phyloP scores from a whole-genome alignment of 305 asterid species.

The Fraxinus albicans region DNA sequence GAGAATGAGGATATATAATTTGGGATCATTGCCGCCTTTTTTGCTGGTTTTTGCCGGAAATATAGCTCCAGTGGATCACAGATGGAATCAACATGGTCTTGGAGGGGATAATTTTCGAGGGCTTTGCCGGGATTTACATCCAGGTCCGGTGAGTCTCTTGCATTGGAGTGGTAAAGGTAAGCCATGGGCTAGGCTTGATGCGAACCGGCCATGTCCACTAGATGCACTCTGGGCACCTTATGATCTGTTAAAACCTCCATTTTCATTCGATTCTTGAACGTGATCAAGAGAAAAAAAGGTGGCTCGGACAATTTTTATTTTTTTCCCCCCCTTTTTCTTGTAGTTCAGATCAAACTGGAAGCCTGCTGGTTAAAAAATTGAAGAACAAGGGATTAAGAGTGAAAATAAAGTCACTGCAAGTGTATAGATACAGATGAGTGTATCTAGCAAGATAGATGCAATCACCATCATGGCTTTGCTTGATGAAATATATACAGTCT shows the following conservation, averaged over 20 bases:
- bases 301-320: neutral
- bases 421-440: neutral
- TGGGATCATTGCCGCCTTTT: neutral
- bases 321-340: neutral
- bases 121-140: neutral
- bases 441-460: neutral
- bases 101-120: neutral
- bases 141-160: neutral
- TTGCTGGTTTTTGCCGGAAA: neutral
- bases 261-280: neutral
- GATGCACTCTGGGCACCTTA: neutral
- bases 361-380: neutral
- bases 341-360: neutral
- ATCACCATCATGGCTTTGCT: neutral
- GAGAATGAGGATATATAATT: neutral
- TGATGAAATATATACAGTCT: neutral
- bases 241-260: neutral
- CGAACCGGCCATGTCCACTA: neutral
- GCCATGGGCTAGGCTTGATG: conserved; percentile 6
- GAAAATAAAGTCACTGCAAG: neutral
- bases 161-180: neutral
- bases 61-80: neutral
- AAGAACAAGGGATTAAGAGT: neutral
- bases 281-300: neutral
- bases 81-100: neutral